A percentile compares a stretch with the other conserved stretches of the same genome.
Conservation (phyloP, 176 grass and related monocot genomes). For the Alopecurus myosuroides region DNA sequence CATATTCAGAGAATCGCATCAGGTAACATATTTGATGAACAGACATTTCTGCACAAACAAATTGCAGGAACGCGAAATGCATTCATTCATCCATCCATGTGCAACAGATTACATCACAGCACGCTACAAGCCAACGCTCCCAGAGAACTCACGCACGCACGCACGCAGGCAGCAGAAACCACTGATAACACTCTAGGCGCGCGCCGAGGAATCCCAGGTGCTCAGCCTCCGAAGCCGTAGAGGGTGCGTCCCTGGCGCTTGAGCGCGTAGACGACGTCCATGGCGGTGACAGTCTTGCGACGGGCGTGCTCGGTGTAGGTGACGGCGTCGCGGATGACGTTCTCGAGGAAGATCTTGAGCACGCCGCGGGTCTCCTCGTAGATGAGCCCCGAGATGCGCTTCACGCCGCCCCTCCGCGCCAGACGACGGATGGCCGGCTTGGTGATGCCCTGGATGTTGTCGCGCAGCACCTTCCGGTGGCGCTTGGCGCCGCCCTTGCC, state of each 20-base stretch:
- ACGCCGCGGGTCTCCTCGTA: slow-evolving; percentile 96
- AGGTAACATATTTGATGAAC: too few species aligned
- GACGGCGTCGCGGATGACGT: slow-evolving; percentile 89
- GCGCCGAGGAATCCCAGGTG: background rate
- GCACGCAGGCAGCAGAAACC: background rate
- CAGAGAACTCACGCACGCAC: background rate
- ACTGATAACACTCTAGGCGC: background rate
- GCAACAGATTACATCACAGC: background rate
- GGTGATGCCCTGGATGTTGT: slow-evolving; percentile 95
- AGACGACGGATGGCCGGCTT: slow-evolving; percentile 79
- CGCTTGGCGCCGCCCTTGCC: slow-evolving; percentile 84
- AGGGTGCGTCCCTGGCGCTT: slow-evolving; percentile 94
- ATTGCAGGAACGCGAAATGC: background rate
- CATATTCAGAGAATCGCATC: too few species aligned
- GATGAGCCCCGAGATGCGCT: slow-evolving; percentile 85
- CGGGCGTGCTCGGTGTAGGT: slow-evolving; percentile 91
- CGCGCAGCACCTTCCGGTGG: slow-evolving; percentile 77
- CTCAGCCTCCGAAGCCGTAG: slow-evolving; percentile 59
- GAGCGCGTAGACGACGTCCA: slow-evolving; percentile 90
- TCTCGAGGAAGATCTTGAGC: slow-evolving; percentile 98
- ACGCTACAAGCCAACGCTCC: background rate
- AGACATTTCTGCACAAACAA: background rate
- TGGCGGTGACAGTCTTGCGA: slow-evolving; percentile 91
- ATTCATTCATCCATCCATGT: background rate
- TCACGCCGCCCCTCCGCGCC: slow-evolving; percentile 78